Evolutionary conservation across 2,329 filamentous ascomycete genomes (phyloP), one percentile per base, ranked within the genome.

Genomic region (Colletotrichum tropicicola): DNA sequence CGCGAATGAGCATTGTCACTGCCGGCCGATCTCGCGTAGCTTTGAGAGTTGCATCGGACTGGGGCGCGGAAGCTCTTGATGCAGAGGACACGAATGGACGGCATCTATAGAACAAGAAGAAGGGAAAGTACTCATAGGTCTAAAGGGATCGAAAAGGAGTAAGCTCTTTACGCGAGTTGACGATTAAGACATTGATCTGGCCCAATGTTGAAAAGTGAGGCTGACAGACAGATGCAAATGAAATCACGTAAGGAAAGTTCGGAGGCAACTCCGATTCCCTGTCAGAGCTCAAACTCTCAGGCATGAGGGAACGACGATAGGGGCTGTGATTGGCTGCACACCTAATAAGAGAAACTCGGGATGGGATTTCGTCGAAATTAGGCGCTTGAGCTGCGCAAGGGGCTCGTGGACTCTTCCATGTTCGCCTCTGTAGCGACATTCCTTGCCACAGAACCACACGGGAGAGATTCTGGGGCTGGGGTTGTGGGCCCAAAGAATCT

Each of bases 401-500:
- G 49, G 44, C 7, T 15, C 19, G 28, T 39, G 19, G 15, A 32
- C 17, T 55, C 47, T 47, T 55, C 49, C 61, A 61, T 49, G 61
- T 17, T 35, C 43, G 37, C 30, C 48, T 25, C 27, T 15, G 44
- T 51, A 21, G 43, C 47, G 49, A 48, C 32, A 45, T 41, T 37
- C 32, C 30, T 32, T 27, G 44, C 35, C 49, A 55, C 61, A 61
- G 30, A 61, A 57, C 61, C 44, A 30, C 44, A 56, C 27, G 27
- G 28, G n/a, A 44, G 21, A 49, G 37, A 44, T 55, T 15, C 37
- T 25, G 35, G 28, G 47, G 30, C 35, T 32, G 54, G 54, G 54
- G 54, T 45, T 30, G 44, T 65, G 61, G 61, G 61, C 51, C 57
- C 49, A 44, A 61, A 28, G 15, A 35, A 17, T 30, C 19, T n/a